A percentile compares a stretch with the other conserved stretches of the same genome.
Evolutionary conservation across 1,284 basidiomycete species (phyloP).

Genomic region (Filobasidium uniguttulatum): DNA sequence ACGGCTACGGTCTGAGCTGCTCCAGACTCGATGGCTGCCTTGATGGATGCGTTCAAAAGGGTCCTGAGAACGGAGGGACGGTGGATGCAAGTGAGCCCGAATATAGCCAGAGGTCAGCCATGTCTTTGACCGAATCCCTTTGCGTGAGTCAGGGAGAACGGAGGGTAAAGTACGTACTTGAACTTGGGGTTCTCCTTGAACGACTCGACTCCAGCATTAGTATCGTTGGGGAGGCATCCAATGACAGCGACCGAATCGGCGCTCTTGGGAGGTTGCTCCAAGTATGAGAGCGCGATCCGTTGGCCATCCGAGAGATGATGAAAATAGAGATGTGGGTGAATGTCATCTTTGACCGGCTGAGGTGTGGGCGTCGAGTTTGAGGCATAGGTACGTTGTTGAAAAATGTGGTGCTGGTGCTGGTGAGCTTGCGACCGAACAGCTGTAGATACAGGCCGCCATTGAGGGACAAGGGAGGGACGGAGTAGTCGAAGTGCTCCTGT

Average conservation of each 20-base stretch:
- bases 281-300: conserved; percentile 23
- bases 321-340: conserved; percentile 30
- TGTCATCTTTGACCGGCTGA: conserved; percentile 21
- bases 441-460: no score
- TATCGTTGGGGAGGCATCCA: conserved; percentile 25
- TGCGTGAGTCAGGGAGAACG: neutral
- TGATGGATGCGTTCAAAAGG: conserved; percentile 20
- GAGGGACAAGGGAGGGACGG: no score
- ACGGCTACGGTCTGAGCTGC: conserved; percentile 21
- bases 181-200: conserved; percentile 27
- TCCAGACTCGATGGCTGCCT: conserved; percentile 17
- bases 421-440: no score
- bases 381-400: no score
- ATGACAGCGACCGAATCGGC: conserved; percentile 16
- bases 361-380: neutral
- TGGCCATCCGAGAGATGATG: conserved; percentile 18
- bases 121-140: no score
- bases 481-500: no score
- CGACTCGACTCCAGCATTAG: conserved; percentile 22
- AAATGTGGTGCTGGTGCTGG: no score
- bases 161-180: conserved; percentile 13
- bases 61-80: neutral
- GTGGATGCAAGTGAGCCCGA: neutral
- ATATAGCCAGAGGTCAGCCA: neutral
- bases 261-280: conserved; percentile 14